Percentiles rank a stretch among this genome's conserved stretches.
phyloP scores from a whole-genome alignment of 129 eudicot genomes.

The Chrysanthemum lavandulifolium region DNA sequence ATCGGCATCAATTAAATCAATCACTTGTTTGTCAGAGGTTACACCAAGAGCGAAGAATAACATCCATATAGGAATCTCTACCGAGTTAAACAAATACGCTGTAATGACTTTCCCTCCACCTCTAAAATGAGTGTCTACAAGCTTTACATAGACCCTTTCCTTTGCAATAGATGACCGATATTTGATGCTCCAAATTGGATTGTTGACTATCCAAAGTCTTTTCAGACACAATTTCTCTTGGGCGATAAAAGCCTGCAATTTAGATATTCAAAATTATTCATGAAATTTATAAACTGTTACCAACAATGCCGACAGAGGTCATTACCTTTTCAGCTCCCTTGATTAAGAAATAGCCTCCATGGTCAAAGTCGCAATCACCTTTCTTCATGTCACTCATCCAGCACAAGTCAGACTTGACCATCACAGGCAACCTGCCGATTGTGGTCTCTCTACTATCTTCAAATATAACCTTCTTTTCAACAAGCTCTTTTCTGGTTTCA shows the following conservation, averaged over 20 bases:
- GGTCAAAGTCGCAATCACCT: constrained; percentile 83
- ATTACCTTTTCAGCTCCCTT: constrained; percentile 93
- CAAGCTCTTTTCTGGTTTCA: constrained; percentile 49
- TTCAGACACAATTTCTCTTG: constrained; percentile 82
- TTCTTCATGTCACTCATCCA: constrained; percentile 68
- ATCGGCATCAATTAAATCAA: too few relatives aligned
- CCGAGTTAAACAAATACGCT: constrained; percentile 44
- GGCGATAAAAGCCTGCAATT: constrained; percentile 74
- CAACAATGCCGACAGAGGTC: neutral
- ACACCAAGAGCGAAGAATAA: constrained; percentile 85
- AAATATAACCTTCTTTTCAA: constrained; percentile 38
- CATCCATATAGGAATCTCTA: constrained; percentile 77
- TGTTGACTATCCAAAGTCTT: constrained; percentile 61
- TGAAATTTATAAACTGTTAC: neutral
- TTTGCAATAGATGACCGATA: constrained; percentile 50
- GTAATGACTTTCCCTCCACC: constrained; percentile 68
- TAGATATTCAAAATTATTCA: neutral
- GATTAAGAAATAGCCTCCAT: constrained; percentile 86
- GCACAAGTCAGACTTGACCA: constrained; percentile 91
- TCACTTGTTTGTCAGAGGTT: constrained; percentile 67
- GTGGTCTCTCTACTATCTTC: too few relatives aligned
- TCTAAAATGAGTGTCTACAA: constrained; percentile 46
- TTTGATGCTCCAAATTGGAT: constrained; percentile 54
- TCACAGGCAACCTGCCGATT: constrained; percentile 87
- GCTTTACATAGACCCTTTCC: constrained; percentile 63